phyloP scores from a whole-genome alignment of 495 filamentous ascomycete species.

The Xylaria grammica region DNA sequence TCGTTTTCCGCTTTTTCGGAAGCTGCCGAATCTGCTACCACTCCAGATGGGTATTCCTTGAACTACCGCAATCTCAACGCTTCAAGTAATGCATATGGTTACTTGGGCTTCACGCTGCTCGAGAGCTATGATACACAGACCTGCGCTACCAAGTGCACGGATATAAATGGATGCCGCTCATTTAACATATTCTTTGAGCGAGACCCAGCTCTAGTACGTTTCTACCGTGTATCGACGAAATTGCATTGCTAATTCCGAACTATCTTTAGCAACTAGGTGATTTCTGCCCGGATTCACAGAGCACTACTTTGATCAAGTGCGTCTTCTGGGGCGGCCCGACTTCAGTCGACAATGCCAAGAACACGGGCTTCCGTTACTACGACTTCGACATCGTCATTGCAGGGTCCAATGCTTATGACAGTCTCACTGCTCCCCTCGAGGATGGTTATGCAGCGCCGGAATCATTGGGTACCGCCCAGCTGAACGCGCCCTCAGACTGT shows the following conservation, averaged over 20 bases:
- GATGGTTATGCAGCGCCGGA: not conserved
- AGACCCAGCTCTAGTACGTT: conserved; percentile 42
- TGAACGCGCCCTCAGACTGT: not conserved
- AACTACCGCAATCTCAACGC: conserved; percentile 45
- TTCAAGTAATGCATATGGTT: conserved; percentile 40
- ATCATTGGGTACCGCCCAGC: not conserved
- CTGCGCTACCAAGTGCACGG: conserved; percentile 45
- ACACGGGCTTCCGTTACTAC: conserved; percentile 40
- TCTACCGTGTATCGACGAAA: not conserved
- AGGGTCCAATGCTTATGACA: conserved; percentile 40
- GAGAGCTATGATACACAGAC: conserved; percentile 43
- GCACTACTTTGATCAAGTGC: conserved; percentile 59
- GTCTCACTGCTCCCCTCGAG: not conserved
- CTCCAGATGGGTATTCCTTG: conserved; percentile 43
- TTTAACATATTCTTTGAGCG: conserved; percentile 58
- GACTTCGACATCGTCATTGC: conserved; percentile 51
- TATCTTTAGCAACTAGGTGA: conserved; percentile 30
- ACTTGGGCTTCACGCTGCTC: conserved; percentile 46
- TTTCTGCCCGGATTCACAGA: conserved; percentile 49
- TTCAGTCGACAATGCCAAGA: conserved; percentile 36
- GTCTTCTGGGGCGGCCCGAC: conserved; percentile 51
- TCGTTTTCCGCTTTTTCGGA: conserved; percentile 24
- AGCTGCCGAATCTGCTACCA: conserved; percentile 32
- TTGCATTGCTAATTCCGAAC: not conserved
- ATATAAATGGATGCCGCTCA: conserved; percentile 29